phyloP scores from a whole-genome alignment of 495 filamentous ascomycete genomes.

The Penicillium subrubescens region DNA sequence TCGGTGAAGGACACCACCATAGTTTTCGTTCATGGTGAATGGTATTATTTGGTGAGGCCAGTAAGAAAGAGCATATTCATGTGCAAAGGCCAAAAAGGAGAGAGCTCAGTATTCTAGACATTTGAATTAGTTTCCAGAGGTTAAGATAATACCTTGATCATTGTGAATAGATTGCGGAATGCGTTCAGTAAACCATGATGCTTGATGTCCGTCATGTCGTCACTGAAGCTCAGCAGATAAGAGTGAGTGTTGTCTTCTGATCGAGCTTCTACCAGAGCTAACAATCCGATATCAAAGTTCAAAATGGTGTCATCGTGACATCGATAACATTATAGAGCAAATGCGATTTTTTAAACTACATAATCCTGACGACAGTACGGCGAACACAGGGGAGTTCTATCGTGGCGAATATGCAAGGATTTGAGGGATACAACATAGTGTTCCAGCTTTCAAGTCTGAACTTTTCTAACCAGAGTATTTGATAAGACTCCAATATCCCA shows the following conservation, averaged over 20 bases:
- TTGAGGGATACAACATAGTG: too few relatives aligned
- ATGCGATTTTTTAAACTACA: too few relatives aligned
- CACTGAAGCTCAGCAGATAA: background rate
- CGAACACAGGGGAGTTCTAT: too few relatives aligned
- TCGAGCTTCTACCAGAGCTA: background rate
- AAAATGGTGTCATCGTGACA: background rate
- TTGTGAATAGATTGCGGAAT: background rate
- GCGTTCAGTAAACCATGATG: background rate
- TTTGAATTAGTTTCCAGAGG: background rate
- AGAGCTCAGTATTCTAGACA: background rate
- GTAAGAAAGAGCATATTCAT: background rate
- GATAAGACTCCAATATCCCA: background rate
- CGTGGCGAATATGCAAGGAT: too few relatives aligned
- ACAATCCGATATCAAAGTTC: background rate
- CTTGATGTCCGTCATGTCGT: background rate
- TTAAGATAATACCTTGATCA: background rate
- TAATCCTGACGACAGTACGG: too few relatives aligned
- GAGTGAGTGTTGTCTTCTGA: background rate
- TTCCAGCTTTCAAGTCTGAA: background rate
- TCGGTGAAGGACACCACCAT: background rate
- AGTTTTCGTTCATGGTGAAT: background rate
- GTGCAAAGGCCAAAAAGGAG: background rate
- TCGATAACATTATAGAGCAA: background rate
- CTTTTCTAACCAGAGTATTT: background rate
- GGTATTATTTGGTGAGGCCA: background rate